Base-by-base conservation (phyloP, 306 rosid species). In the Malus sylvestris region DNA sequence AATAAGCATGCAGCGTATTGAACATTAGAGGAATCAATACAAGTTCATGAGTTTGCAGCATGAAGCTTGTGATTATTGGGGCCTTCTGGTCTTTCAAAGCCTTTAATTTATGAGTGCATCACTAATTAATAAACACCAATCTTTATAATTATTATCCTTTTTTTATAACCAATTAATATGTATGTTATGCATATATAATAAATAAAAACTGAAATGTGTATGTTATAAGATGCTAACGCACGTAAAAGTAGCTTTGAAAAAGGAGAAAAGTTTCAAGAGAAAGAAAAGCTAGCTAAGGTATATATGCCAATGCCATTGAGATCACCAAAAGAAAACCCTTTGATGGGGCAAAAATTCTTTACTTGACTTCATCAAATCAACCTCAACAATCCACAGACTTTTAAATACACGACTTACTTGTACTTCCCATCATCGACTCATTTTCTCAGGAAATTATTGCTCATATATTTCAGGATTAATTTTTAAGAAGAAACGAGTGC, bases 251-350 rank as follows among this genome's bases (percentile, higher is more conserved):
- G 49, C 38, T 16, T 40, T 59, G 2, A 35, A 66, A 32, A 72
- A 15, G 67, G 62, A 52, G 61, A 68, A 78, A 78, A 66, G 70
- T 55, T 51, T 25, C 22, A 27, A 29, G 55, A 75, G 72, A 63
- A 68, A 52, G 68, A 25, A 61, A 49, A 69, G 64, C 44, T 49
- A 67, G 61, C 60, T 45, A 52, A 57, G 80, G 73, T 30, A 76
- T 75, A 22, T 49, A 18, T 75, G 16, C 73, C 38, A 25, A 44
- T 27, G 58, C 9, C 13, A 12, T 25, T 68, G 73, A 70, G 58
- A 23, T n/a, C n/a, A 23, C 8, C 33, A 74, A 90, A 88, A 77
- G 91, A 86, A 89, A 83, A 86, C 86, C 81, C 72, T 64, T 46
- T 14, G 55, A 49, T 49, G 22, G 18, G 63, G n/a, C 79, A 70